A percentile compares a stretch with the other conserved stretches of the same genome.
phyloP scores from a whole-genome alignment of 495 filamentous ascomycete genomes.

The Staphylotrichum longicolle region DNA sequence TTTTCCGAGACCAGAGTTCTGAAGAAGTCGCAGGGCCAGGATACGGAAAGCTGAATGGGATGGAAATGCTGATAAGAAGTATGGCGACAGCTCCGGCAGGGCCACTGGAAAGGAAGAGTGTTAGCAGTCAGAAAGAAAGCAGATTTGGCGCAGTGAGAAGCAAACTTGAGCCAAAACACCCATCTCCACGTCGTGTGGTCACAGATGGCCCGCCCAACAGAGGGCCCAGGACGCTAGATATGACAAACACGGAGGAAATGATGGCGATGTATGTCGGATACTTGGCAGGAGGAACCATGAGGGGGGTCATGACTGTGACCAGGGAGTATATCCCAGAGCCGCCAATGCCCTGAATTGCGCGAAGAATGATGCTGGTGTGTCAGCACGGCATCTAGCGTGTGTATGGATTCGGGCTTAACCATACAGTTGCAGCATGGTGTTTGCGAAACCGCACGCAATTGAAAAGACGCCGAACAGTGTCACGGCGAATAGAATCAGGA shows the following conservation, averaged over 20 bases:
- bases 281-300: conserved; percentile 47
- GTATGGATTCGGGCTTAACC: conserved; percentile 13
- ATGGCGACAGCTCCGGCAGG: conserved; percentile 31
- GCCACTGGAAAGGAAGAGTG: conserved; percentile 21
- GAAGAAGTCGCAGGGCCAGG: neutral
- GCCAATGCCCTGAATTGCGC: conserved; percentile 56
- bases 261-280: conserved; percentile 47
- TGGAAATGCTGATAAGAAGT: conserved; percentile 32
- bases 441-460: conserved; percentile 48
- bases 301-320: conserved; percentile 46
- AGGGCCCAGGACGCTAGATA: conserved; percentile 45
- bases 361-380: conserved; percentile 48
- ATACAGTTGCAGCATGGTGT: conserved; percentile 48
- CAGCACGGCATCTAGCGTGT: neutral
- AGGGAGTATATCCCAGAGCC: conserved; percentile 54
- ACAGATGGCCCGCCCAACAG: conserved; percentile 47
- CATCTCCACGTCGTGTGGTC: conserved; percentile 38
- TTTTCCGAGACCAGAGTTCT: neutral
- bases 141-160: neutral
- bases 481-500: conserved; percentile 42
- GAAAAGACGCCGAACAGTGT: conserved; percentile 53
- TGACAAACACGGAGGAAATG: conserved; percentile 46
- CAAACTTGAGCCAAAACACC: conserved; percentile 44
- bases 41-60: conserved; percentile 24
- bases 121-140: no score